These are phyloP conservation scores for Nicotiana tomentosiformis DNA, from an alignment of 257 asterid species.

Conservation along the genomic window DNA sequence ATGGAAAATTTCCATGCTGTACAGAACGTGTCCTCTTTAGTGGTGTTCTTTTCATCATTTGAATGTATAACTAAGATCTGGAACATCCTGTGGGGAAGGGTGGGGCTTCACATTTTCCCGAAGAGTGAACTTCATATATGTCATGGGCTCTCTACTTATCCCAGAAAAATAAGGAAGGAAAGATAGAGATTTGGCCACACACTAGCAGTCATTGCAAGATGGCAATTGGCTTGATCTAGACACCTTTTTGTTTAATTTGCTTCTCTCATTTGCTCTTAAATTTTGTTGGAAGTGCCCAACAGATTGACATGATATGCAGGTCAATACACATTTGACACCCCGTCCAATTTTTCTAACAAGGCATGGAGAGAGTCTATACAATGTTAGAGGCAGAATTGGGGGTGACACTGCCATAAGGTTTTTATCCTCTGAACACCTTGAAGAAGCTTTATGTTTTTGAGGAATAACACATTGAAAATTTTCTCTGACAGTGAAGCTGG, in stretches of 20 bases:
- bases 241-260: not conserved
- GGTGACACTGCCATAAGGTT: constrained; percentile 94
- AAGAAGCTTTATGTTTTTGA: not conserved
- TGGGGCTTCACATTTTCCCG: not conserved
- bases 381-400: constrained; percentile 96
- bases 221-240: not conserved
- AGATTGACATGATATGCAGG: constrained; percentile 42
- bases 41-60: constrained; percentile 1
- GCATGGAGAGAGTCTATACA: constrained; percentile 95
- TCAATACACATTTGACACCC: constrained; percentile 95
- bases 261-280: not conserved
- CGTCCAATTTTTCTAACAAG: constrained; percentile 97
- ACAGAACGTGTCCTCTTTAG: not conserved
- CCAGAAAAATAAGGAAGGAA: not conserved
- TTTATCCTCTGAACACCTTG: constrained; percentile 3
- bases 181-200: not conserved
- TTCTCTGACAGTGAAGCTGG: constrained; percentile 71
- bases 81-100: not conserved
- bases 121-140: not conserved
- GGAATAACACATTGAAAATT: not conserved
- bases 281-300: not conserved
- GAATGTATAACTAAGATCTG: not conserved
- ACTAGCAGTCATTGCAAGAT: not conserved
- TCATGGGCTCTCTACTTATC: not conserved
- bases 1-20: not conserved